Conservation (phyloP, 2,329 filamentous ascomycete species). For the Dactylellina parvicollis region DNA sequence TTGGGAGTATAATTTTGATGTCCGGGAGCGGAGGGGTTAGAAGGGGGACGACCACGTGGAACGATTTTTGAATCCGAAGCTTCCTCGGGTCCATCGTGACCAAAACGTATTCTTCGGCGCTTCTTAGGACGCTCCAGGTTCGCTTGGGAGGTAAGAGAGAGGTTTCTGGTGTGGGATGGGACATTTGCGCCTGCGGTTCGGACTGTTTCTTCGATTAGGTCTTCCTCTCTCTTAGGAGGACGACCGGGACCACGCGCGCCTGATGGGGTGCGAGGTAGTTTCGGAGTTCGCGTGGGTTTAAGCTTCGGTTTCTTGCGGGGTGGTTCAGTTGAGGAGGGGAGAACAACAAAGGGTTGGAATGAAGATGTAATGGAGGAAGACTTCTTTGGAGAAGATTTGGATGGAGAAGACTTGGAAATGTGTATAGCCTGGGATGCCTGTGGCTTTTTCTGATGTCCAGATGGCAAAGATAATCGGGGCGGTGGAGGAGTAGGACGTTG, state of each 20-base stretch:
- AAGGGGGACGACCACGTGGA: neutral
- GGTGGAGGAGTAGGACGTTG: no score
- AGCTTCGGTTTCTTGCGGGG: constrained; percentile 3
- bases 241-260: constrained; percentile 49
- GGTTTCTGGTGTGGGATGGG: constrained; percentile 18
- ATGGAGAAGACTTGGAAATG: neutral
- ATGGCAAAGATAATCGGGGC: neutral
- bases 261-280: constrained; percentile 21
- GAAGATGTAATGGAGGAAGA: neutral
- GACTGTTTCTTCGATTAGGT: constrained; percentile 37
- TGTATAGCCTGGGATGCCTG: neutral
- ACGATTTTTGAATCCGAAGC: neutral
- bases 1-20: neutral
- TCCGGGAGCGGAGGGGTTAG: neutral
- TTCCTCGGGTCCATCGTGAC: constrained; percentile 28
- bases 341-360: neutral
- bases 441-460: neutral
- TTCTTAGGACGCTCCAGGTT: constrained; percentile 40
- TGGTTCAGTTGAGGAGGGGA: neutral
- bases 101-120: constrained; percentile 35
- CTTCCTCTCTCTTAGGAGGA: constrained; percentile 34
- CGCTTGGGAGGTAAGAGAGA: constrained; percentile 2
- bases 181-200: constrained; percentile 30
- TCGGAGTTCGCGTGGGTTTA: constrained; percentile 32
- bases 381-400: neutral